These are phyloP conservation scores for Aspergillus quadrilineatus DNA, from an alignment of 2,329 filamentous ascomycete genomes.

Conservation along the genomic window DNA sequence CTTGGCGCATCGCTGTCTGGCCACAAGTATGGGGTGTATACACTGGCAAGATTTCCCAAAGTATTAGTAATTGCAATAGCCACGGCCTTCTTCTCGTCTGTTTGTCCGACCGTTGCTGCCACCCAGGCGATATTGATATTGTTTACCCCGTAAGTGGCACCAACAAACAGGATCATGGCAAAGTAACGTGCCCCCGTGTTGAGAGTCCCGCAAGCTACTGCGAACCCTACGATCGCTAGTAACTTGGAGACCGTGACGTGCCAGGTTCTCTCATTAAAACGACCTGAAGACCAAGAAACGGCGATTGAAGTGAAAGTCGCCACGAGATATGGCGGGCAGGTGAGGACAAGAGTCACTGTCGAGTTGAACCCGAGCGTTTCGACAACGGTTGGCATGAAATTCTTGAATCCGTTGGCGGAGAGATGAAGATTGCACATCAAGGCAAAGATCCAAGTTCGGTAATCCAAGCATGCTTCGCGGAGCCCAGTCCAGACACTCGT, in stretches of 20 bases:
- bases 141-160: constrained; percentile 36
- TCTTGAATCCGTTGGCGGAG: constrained; percentile 52
- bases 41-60: constrained; percentile 40
- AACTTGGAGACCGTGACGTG: constrained; percentile 28
- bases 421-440: constrained; percentile 59
- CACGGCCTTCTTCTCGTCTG: constrained; percentile 46
- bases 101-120: constrained; percentile 42
- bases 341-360: constrained; percentile 53
- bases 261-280: constrained; percentile 36
- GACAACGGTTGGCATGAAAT: constrained; percentile 45
- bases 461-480: constrained; percentile 51
- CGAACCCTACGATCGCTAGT: constrained; percentile 31
- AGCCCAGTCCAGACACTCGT: constrained; percentile 47
- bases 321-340: constrained; percentile 52
- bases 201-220: constrained; percentile 28
- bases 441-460: constrained; percentile 54
- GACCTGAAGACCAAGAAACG: constrained; percentile 53
- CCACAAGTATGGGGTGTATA: constrained; percentile 42
- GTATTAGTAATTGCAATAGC: constrained; percentile 45
- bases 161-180: constrained; percentile 33
- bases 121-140: constrained; percentile 47
- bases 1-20: constrained; percentile 24
- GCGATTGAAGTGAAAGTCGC: constrained; percentile 50
- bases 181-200: constrained; percentile 33
- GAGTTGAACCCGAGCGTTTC: constrained; percentile 48